Base-by-base conservation (phyloP, 768 basidiomycete species). In the Tubosaeta sp. region DNA sequence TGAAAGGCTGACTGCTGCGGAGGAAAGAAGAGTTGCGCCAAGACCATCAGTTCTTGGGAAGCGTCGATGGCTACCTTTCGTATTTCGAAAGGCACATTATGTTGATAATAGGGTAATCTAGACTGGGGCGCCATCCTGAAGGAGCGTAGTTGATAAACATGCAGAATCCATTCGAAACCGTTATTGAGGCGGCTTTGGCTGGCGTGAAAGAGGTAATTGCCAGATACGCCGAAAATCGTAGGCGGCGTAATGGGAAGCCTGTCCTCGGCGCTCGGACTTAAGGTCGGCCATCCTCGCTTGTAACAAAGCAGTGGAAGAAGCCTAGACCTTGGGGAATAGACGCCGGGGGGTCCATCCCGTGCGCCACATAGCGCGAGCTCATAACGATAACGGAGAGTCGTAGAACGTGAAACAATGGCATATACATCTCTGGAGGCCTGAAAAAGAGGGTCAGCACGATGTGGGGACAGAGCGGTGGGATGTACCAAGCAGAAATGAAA, bases 71-170 rank as follows among this genome's bases (percentile, higher is more conserved):
- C 67, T 19, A 69, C 59, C 51, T 62, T 64, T 46, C 69, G 65
- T 50, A 69, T 64, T 26, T 69, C 67, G 53, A 71, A 69, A 52
- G 67, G 59, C 4, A 71, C 51, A 58, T 62, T 65, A 57, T 69
- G 65, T 52, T 61, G 64, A 56, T 66, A 62, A 56, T 62, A 68
- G 41, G 58, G 61, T 63, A 69, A 35, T 25, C 51, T 61, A 52
- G 62, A 42, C 47, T 56, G 53, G 35, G 59, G 67, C 1, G 51
- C 55, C 54, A 55, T 62, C 46, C 67, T 62, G 47, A 69, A 67
- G 27, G 67, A 69, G 49, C 67, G 67, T 39, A 69, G 47, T n/a
- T 69, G 61, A 53, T 71, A 69, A 51, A 69, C 57, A 39, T 69
- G 67, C 10, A 69, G 51, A 27, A 63, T 54, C 67, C 69, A 69